Evolutionary conservation across 1,284 basidiomycete genomes (phyloP), one percentile per base, ranked within the genome.

Genomic region (Entoloma clypeatum): DNA sequence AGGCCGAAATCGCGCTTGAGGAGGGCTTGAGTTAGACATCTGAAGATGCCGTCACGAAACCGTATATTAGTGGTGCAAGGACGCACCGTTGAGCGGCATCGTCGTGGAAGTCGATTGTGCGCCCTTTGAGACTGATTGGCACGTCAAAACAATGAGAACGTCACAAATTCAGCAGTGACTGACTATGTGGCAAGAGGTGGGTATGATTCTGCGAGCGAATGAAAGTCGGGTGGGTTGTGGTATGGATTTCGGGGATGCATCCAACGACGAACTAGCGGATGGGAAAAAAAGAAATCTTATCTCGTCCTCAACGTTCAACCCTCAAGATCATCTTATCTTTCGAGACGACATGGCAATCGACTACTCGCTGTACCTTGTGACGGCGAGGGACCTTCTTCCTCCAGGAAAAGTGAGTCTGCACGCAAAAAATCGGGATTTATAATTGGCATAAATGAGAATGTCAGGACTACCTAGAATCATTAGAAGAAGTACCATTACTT

Each of bases 331-430:
- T n/a, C n/a, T n/a, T n/a, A n/a, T n/a, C n/a, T n/a, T n/a, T n/a
- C n/a, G n/a, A n/a, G n/a, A n/a, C n/a, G n/a, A n/a, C n/a, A 27
- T n/a, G 9, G 38, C 34, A 8, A 56, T 86, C 40, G 85, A 93
- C 61, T 88, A 88, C 62, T 82, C 85, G 1, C 60, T 93, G 9
- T 93, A 93, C 63, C 75, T 96, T 31, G 91, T 96, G 9, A 94
- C 92, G 2, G 86, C 86, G 11, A 71, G 92, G 45, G 78, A 86
- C 33, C 67, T 92, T 0, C 71, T 95, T 4, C 89, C 90, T 2
- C 68, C 73, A n/a, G 85, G 82, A 53, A 90, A 86, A 71, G 89
- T 86, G n/a, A n/a, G n/a, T 25, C 7, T 3, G 53, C 25, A 59
- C n/a, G n/a, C n/a, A n/a, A n/a, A n/a, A n/a, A n/a, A n/a, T n/a